Evolutionary conservation across 768 basidiomycete genomes (phyloP), one percentile per base, ranked within the genome.

Genomic region (Lentinula aciculospora): DNA sequence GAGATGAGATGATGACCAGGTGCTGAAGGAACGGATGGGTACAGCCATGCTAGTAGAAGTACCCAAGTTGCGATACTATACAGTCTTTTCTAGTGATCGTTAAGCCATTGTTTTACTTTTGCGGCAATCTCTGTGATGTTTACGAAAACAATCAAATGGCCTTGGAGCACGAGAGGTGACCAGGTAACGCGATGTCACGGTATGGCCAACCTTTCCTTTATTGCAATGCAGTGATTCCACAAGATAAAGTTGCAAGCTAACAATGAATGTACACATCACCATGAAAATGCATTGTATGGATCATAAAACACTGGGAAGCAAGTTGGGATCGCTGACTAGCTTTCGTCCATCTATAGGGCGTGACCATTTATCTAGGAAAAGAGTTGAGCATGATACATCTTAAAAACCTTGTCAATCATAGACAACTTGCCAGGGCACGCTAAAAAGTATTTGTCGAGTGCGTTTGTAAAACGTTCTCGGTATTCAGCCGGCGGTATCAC

Each of bases 401-500:
- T 47, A 3, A 9, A 23, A n/a, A 39, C 32, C 32, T n/a, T 4
- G 32, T 42, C 4, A 17, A 29, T 23, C 27, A 44, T 29, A 51
- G 39, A 44, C 21, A 50, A 63, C 70, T 37, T 54, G 87, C 86
- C 88, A 62, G 88, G 88, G 70, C 88, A 89, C 29, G 86, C 84
- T 15, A 89, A 66, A 65, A 92, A 91, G 67, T 93, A 93, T 9
- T 80, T 74, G 53, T 88, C 84, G 58, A 93, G 72, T 3, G 90
- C 82, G 56, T 69, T 81, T 48, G 88, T 79, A 62, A 93, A 91
- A 0, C 90, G 79, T 40, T 89, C 85, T 53, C 87, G 83, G 65
- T 93, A 93, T 67, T 92, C 89, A 3, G 80, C 74, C 2, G 90
- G 90, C 1, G 90, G 90, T 40, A 93, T 77, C 13, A 92, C 86